phyloP scores from a whole-genome alignment of 2,329 filamentous ascomycete species.

The Arachnomyces sp. region DNA sequence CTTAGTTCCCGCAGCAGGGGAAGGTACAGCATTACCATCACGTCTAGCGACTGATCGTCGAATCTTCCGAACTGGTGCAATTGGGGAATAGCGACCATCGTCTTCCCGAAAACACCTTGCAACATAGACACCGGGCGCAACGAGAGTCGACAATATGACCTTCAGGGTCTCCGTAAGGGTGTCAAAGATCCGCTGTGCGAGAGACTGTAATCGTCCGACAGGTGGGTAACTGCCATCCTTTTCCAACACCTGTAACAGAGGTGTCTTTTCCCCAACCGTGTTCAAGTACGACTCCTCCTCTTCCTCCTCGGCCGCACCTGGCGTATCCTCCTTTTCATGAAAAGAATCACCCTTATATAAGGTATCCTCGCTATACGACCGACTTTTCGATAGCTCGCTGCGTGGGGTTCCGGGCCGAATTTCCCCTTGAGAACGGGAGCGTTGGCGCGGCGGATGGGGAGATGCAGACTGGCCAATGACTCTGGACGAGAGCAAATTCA shows the following conservation, averaged over 20 bases:
- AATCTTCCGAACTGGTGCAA: conserved; percentile 62
- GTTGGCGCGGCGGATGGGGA: conserved; percentile 41
- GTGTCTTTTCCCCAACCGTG: conserved; percentile 56
- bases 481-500: conserved; percentile 85
- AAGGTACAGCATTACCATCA: conserved; percentile 7
- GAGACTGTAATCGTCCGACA: conserved; percentile 36
- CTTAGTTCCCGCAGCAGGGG: conserved; percentile 9
- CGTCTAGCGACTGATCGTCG: conserved; percentile 21
- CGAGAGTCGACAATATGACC: conserved; percentile 68
- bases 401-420: conserved; percentile 25
- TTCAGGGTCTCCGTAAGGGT: conserved; percentile 67
- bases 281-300: conserved; percentile 33
- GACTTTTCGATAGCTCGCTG: conserved; percentile 28
- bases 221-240: conserved; percentile 29
- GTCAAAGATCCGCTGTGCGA: conserved; percentile 62
- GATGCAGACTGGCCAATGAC: conserved; percentile 56
- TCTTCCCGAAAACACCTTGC: conserved; percentile 77
- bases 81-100: conserved; percentile 67
- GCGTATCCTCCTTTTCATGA: conserved; percentile 16
- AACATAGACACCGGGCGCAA: conserved; percentile 72
- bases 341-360: conserved; percentile 23
- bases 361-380: conserved; percentile 37
- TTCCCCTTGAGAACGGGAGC: conserved; percentile 47
- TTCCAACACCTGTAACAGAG: conserved; percentile 47
- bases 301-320: conserved; percentile 20